phyloP scores from a whole-genome alignment of 805 yeast genomes.

The Deakozyma indianensis region DNA sequence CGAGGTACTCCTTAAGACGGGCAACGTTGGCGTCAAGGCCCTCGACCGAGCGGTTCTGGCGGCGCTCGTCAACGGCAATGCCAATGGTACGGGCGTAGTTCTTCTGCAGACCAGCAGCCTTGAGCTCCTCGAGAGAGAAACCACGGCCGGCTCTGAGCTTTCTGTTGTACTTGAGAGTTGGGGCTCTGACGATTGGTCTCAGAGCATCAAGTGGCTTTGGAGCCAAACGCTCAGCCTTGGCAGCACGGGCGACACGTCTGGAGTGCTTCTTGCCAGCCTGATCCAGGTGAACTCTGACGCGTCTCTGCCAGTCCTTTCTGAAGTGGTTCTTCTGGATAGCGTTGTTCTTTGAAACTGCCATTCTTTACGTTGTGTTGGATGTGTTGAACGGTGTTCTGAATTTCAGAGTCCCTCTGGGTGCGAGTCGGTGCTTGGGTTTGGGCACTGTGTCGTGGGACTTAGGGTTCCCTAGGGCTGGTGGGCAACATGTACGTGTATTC shows the following conservation, averaged over 20 bases:
- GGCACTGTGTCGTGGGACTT: no score
- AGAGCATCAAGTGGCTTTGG: conserved; percentile 95
- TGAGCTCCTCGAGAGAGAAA: conserved; percentile 93
- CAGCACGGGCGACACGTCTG: conserved; percentile 88
- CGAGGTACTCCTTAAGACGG: conserved; percentile 91
- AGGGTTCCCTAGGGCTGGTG: no score
- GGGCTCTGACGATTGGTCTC: conserved; percentile 98
- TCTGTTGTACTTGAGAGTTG: conserved; percentile 98
- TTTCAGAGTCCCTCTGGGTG: conserved; percentile 4
- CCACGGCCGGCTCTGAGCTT: conserved; percentile 99
- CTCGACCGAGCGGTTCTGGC: conserved; percentile 96
- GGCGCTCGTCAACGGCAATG: conserved; percentile 98
- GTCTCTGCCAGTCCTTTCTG: conserved; percentile 99
- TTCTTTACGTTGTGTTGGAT: conserved; percentile 4
- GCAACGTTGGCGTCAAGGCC: conserved; percentile 87
- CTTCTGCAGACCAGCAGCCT: conserved; percentile 89
- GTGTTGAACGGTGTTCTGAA: conserved; percentile 5
- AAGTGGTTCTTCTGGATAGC: conserved; percentile 99
- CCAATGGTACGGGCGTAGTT: conserved; percentile 98
- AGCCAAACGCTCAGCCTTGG: conserved; percentile 88
- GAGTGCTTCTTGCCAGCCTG: conserved; percentile 99
- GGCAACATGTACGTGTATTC: no score
- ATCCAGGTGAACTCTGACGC: conserved; percentile 99
- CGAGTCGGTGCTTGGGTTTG: no score
- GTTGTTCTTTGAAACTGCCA: conserved; percentile 97